Evolutionary conservation across 441 rosid genomes (phyloP), one percentile per base, ranked within the genome.

Genomic region (Pelargonium fulgidum): DNA sequence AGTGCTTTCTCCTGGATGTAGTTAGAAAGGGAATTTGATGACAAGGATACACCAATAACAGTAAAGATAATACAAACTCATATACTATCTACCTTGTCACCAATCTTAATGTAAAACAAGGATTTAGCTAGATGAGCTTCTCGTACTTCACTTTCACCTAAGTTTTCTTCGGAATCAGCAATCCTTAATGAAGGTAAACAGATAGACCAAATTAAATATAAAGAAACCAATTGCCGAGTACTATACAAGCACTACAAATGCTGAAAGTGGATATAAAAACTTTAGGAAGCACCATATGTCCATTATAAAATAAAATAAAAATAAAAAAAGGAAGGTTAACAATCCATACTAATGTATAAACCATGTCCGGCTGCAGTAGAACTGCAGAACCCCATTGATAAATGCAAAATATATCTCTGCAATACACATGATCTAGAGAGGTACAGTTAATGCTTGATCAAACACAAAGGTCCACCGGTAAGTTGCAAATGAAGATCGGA

Each of bases 51-150:
- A 5, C 10, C 7, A 1, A 33, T 5, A 41, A 22, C 10, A 36
- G 39, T 7, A 7, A 19, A 65, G 36, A 54, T 22, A 16, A 6
- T 54, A 16, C 61, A 54, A 47, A 67, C 41, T 44, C 22, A 47
- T 58, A 52, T 62, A 20, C 68, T 62, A 56, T 62, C n/a, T 70
- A 95, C 99, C 96, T 90, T 95, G 75, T 90, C 96, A 70, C 95
- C 92, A 50, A 88, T 89, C 81, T 82, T 85, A 74, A 95, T 85
- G 84, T 76, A 95, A 85, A 84, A 87, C 76, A 95, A 77, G 72
- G 98, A 89, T 77, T 92, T 95, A 14, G 98, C 98, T 73, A 95
- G 86, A 84, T 95, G 98, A 74, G 99, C 95, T 88, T 92, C 99
- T 66, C 98, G 85, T 63, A 95, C 97, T 88, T 95, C 99, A 81